Conservation (phyloP, 2,329 filamentous ascomycete genomes). For the Calonectria pauciramosa region DNA sequence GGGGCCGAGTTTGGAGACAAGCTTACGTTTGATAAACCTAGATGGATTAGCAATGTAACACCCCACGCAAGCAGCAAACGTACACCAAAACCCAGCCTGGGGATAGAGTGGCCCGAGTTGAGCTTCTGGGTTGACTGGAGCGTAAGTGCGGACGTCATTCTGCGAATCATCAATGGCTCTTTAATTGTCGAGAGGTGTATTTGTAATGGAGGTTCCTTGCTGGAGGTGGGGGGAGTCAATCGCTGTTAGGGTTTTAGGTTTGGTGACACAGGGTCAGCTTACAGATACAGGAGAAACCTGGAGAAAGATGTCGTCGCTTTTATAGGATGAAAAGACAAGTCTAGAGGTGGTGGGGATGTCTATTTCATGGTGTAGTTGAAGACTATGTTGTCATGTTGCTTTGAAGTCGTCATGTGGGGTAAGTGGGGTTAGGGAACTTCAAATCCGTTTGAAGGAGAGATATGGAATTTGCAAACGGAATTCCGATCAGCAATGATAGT, state of each 20-base stretch:
- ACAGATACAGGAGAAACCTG: not conserved
- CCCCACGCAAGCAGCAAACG: conserved; percentile 39
- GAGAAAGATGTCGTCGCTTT: not conserved
- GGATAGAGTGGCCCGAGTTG: conserved; percentile 67
- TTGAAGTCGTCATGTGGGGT: not conserved
- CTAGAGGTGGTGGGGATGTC: not conserved
- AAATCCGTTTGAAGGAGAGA: not conserved
- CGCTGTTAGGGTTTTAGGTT: not conserved
- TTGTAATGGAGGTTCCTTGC: not conserved
- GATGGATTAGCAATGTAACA: conserved; percentile 23
- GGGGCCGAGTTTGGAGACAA: conserved; percentile 29
- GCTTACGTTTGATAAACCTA: conserved; percentile 68
- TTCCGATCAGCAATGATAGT: not conserved
- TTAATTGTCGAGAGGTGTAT: not conserved
- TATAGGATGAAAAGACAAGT: not conserved
- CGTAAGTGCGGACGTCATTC: conserved; percentile 61
- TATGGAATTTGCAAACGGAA: not conserved
- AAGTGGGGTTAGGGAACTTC: not conserved
- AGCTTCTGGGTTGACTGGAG: conserved; percentile 66
- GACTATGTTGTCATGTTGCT: not conserved
- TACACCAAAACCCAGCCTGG: conserved; percentile 68
- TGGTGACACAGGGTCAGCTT: not conserved
- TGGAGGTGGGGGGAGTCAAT: not conserved
- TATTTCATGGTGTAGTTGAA: not conserved
- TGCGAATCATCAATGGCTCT: conserved; percentile 38